Evolutionary conservation across 805 yeast species (phyloP).

Genomic region (Candida pseudoglaebosa): DNA sequence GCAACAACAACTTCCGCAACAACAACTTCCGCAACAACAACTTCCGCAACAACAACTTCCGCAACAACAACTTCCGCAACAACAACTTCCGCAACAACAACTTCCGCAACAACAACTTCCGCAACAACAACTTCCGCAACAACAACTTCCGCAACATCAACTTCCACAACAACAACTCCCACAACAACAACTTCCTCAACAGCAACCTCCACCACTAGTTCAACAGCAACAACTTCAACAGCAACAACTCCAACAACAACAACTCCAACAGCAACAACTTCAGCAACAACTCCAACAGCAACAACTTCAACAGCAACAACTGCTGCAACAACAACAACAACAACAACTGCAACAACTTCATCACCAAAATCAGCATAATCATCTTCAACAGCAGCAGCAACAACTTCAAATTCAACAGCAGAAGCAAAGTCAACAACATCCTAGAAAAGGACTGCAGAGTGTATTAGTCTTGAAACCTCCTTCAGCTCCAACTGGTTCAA

Average conservation of each 20-base stretch:
- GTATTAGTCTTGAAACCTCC: constrained; percentile 3
- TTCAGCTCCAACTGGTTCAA: not conserved
- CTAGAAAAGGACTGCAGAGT: no score
- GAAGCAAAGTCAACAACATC: constrained; percentile 9
- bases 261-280: constrained; percentile 11
- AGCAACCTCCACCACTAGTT: constrained; percentile 3
- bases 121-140: constrained; percentile 10
- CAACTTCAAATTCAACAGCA: constrained; percentile 7
- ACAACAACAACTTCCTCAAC: constrained; percentile 11
- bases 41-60: constrained; percentile 5
- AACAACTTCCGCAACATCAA: constrained; percentile 4
- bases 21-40: constrained; percentile 14
- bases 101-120: constrained; percentile 15
- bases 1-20: constrained; percentile 21
- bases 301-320: constrained; percentile 6
- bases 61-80: no score
- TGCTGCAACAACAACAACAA: constrained; percentile 11
- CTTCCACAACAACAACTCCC: constrained; percentile 9
- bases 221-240: constrained; percentile 8
- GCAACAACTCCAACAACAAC: constrained; percentile 16
- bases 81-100: constrained; percentile 18
- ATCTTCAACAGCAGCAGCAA: constrained; percentile 10
- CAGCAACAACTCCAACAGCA: constrained; percentile 8
- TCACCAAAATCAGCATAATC: constrained; percentile 21
- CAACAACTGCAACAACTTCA: constrained; percentile 8